Percentiles rank a stretch among this genome's conserved stretches.
Evolutionary conservation across 257 asterid genomes (phyloP).

Genomic region (Solanum appendiculatum): DNA sequence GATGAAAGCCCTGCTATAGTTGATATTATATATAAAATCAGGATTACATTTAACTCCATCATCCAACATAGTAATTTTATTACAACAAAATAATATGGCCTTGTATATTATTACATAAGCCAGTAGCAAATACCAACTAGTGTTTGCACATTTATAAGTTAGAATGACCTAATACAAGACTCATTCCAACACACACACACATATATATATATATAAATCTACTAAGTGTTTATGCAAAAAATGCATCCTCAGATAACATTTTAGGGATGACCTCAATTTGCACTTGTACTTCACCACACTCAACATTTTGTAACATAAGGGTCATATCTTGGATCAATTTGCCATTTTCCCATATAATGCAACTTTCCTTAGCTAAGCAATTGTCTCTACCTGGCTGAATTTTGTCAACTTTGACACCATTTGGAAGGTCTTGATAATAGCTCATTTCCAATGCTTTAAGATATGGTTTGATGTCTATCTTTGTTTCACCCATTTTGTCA

Average conservation of each 20-base stretch:
- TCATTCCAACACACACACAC: not conserved
- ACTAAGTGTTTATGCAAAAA: not conserved
- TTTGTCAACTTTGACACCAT: slow-evolving; percentile 51
- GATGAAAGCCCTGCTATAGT: too few relatives aligned
- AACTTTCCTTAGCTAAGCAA: slow-evolving; percentile 53
- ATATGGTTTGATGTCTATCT: slow-evolving; percentile 39
- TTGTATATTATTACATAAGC: not conserved
- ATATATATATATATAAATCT: too few relatives aligned
- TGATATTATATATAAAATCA: not conserved
- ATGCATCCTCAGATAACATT: not conserved
- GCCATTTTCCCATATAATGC: slow-evolving; percentile 48
- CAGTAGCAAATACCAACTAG: not conserved
- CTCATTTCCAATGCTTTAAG: slow-evolving; percentile 48
- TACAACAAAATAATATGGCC: not conserved
- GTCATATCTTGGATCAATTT: slow-evolving; percentile 67
- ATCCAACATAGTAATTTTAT: not conserved
- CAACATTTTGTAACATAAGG: slow-evolving; percentile 47
- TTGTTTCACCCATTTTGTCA: slow-evolving; percentile 69
- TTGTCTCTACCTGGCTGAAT: slow-evolving; percentile 41
- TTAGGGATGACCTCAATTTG: slow-evolving; percentile 38
- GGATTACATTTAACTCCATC: not conserved
- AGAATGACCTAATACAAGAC: not conserved
- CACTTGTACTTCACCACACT: slow-evolving; percentile 54
- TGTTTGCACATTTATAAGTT: not conserved
- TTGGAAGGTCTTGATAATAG: slow-evolving; percentile 32